Conservation (phyloP, 495 filamentous ascomycete species). For the Xylaria sp. region DNA sequence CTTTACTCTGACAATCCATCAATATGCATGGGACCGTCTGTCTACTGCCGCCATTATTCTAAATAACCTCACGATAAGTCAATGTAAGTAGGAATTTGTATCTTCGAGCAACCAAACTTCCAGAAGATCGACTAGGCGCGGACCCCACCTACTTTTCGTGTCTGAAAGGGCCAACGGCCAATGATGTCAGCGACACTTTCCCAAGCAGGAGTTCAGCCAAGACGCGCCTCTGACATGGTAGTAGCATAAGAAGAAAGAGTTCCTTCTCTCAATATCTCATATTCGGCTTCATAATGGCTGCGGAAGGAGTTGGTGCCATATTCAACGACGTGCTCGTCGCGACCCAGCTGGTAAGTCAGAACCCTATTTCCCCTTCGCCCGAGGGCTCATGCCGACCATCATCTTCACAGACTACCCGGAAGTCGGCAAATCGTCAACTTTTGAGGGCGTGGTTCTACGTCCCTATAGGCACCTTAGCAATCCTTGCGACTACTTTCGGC, state of each 20-base stretch:
- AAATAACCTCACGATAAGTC: background rate
- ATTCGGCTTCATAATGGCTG: background rate
- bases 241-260: background rate
- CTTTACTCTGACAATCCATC: background rate
- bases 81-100: background rate
- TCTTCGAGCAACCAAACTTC: background rate
- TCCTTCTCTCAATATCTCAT: background rate
- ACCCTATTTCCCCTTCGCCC: background rate
- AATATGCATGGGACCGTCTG: background rate
- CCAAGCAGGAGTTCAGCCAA: background rate
- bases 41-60: background rate
- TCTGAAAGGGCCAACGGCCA: background rate
- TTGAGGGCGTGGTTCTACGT: constrained; percentile 57
- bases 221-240: background rate
- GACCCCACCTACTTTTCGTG: background rate
- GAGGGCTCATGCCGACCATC: background rate
- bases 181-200: background rate
- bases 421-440: constrained; percentile 20
- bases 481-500: constrained; percentile 59
- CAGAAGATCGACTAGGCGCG: background rate
- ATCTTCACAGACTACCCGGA: constrained; percentile 27
- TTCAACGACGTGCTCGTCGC: constrained; percentile 20
- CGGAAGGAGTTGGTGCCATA: background rate
- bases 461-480: constrained; percentile 53
- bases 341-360: constrained; percentile 28